Evolutionary conservation across 768 basidiomycete genomes (phyloP), one percentile per base, ranked within the genome.

Genomic region (Mycena indigotica): DNA sequence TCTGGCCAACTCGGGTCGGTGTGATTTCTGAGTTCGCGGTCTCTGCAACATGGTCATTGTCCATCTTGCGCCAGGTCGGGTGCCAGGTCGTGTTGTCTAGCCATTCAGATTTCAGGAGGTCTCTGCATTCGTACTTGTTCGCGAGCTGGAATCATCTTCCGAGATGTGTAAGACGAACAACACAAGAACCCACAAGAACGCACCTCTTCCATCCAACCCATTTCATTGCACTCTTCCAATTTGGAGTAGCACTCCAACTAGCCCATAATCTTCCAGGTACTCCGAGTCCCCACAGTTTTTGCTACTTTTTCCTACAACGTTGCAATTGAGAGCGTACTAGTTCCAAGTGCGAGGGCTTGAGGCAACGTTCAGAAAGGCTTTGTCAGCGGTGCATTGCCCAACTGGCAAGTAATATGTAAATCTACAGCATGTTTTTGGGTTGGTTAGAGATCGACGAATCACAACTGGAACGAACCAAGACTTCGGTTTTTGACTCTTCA

Each of bases 61-160:
- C 95, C 81, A 98, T 96, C 76, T 90, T 93, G 45, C 95, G 79
- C 75, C 98, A 99, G n/a, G n/a, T n/a, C n/a, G n/a, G n/a, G n/a
- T n/a, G n/a, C n/a, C n/a, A n/a, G 5, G 91, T 87, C 74, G 97
- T 73, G 59, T 90, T 89, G 69, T 98, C 95, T 5, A 98, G 76
- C 97, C 97, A 99, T 55, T 98, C 97, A 2, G 93, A 89, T 71
- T 95, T 93, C 2, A 89, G 85, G 28, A 99, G 79, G 70, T 98
- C 97, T 0, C 95, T 95, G 17, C 93, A 81, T 66, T 98, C 95
- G 65, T 95, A 95, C 71, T 97, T 97, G 79, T 98, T 97, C 52
- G 98, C 91, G 17, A 91, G 80, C 88, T 91, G 54, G 28, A n/a
- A n/a, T n/a, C n/a, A n/a, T n/a, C n/a, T n/a, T n/a, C n/a, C 55